These are phyloP conservation scores for Chloris gayana DNA, from an alignment of 176 grass and related monocot species.

Conservation along the genomic window DNA sequence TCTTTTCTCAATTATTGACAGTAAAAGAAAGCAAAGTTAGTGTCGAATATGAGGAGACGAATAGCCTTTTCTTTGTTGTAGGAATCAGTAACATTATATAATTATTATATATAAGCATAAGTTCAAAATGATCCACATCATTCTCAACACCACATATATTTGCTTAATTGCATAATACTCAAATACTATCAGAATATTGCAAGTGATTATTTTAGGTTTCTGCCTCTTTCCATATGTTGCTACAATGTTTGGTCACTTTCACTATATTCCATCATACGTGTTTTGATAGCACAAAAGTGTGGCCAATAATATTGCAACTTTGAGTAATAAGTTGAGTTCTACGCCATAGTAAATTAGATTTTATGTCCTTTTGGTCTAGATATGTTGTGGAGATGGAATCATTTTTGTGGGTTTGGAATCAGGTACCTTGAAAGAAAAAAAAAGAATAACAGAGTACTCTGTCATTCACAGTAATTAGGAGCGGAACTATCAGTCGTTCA, in stretches of 20 bases:
- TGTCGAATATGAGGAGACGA: conserved; percentile 44
- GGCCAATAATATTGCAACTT: background rate
- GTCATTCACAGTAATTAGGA: conserved; percentile 13
- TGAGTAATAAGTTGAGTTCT: conserved; percentile 24
- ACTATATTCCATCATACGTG: conserved; percentile 16
- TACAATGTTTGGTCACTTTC: conserved; percentile 12
- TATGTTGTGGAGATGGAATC: conserved; percentile 19
- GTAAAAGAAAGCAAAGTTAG: conserved; percentile 45
- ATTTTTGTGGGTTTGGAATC: conserved; percentile 14
- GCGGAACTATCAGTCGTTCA: background rate
- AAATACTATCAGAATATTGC: background rate
- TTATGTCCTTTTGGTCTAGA: conserved; percentile 2
- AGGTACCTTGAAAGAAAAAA: background rate
- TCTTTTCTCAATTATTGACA: conserved; percentile 54
- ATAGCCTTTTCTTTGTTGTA: conserved; percentile 41
- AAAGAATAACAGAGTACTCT: conserved; percentile 12
- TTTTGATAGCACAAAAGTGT: conserved; percentile 4
- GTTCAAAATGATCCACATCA: conserved; percentile 26
- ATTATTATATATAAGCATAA: conserved; percentile 28
- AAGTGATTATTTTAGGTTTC: conserved; percentile 30
- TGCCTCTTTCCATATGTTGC: conserved; percentile 10
- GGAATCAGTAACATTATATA: conserved; percentile 22
- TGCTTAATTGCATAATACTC: conserved; percentile 9
- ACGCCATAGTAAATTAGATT: conserved; percentile 20
- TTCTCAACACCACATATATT: conserved; percentile 4